Percentiles rank a stretch among this genome's conserved stretches.
Evolutionary conservation across 192 early-diverging fungal genomes (phyloP).

Genomic region (Thamnidium elegans): DNA sequence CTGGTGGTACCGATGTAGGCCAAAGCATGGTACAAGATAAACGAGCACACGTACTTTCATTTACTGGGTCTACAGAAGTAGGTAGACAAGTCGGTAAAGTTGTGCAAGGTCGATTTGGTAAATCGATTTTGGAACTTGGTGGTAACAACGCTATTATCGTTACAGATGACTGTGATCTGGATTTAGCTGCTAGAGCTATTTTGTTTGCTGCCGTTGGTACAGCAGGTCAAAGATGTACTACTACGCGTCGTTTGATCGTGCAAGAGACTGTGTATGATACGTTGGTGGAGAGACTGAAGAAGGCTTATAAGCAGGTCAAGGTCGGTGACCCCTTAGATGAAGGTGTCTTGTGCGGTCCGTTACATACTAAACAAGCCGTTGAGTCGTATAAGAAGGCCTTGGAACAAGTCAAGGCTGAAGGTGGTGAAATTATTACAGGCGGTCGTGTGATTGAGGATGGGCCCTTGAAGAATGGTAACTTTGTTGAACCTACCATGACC

Average conservation of each 20-base stretch:
- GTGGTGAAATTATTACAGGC: conserved; percentile 83
- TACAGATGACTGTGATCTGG: conserved; percentile 86
- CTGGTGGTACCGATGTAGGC: conserved; percentile 86
- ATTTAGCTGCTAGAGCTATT: conserved; percentile 80
- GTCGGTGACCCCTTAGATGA: conserved; percentile 85
- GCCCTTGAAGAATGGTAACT: conserved; percentile 65
- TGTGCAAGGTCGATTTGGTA: conserved; percentile 87
- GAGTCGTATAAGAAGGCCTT: conserved; percentile 69
- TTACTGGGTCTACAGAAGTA: conserved; percentile 85
- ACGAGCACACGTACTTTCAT: conserved; percentile 78
- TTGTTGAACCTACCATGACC: conserved; percentile 93
- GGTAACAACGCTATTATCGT: conserved; percentile 97
- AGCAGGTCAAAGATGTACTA: conserved; percentile 94
- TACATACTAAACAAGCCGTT: conserved; percentile 87
- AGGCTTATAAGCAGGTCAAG: conserved; percentile 84
- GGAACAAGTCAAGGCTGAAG: conserved; percentile 76
- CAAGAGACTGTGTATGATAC: conserved; percentile 86
- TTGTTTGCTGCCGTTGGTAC: conserved; percentile 96
- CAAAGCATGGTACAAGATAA: conserved; percentile 66
- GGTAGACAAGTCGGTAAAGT: conserved; percentile 73
- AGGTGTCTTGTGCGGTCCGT: conserved; percentile 85
- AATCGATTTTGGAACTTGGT: conserved; percentile 84
- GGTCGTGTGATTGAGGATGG: conserved; percentile 70
- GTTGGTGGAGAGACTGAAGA: conserved; percentile 71
- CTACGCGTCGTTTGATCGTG: conserved; percentile 85